Conservation (phyloP, 2,329 filamentous ascomycete species). For the Diaporthe destruens region DNA sequence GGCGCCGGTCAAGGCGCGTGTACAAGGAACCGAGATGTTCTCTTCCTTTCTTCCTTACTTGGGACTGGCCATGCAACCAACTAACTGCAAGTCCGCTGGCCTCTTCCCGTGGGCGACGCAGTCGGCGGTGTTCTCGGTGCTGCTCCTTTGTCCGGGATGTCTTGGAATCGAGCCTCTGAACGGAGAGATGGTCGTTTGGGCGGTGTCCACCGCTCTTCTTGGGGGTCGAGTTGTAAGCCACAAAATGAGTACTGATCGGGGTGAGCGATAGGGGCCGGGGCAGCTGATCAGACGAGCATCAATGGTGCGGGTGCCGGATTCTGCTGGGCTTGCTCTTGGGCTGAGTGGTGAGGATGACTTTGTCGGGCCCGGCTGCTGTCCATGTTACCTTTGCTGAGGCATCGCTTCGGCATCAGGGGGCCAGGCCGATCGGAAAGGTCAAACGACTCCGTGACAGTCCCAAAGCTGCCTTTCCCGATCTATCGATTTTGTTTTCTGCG, state of each 20-base stretch:
- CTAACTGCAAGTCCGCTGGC: slow-evolving; percentile 54
- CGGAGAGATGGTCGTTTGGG: slow-evolving; percentile 60
- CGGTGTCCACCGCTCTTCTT: slow-evolving; percentile 62
- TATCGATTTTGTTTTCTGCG: slow-evolving; percentile 31
- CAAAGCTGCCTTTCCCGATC: slow-evolving; percentile 30
- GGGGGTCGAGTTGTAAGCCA: slow-evolving; percentile 56
- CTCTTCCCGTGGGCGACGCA: slow-evolving; percentile 47
- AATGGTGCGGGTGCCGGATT: slow-evolving; percentile 38
- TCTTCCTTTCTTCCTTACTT: slow-evolving; percentile 53
- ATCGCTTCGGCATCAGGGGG: slow-evolving; percentile 42
- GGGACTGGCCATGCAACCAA: slow-evolving; percentile 54
- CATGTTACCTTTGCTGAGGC: slow-evolving; percentile 43
- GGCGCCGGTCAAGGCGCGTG: slow-evolving; percentile 46
- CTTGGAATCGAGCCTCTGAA: slow-evolving; percentile 62
- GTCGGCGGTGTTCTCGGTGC: slow-evolving; percentile 56
- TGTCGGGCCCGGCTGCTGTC: slow-evolving; percentile 32
- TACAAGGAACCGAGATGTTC: slow-evolving; percentile 55
- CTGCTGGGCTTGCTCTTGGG: slow-evolving; percentile 33
- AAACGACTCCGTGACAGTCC: slow-evolving; percentile 45
- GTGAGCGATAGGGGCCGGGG: slow-evolving; percentile 41
- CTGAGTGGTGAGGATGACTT: slow-evolving; percentile 36
- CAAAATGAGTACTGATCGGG: slow-evolving; percentile 56
- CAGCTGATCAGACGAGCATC: slow-evolving; percentile 39
- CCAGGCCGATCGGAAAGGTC: slow-evolving; percentile 42
- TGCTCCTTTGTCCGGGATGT: slow-evolving; percentile 62